phyloP scores from a whole-genome alignment of 2,329 filamentous ascomycete species.

The Penicillium nordicum region DNA sequence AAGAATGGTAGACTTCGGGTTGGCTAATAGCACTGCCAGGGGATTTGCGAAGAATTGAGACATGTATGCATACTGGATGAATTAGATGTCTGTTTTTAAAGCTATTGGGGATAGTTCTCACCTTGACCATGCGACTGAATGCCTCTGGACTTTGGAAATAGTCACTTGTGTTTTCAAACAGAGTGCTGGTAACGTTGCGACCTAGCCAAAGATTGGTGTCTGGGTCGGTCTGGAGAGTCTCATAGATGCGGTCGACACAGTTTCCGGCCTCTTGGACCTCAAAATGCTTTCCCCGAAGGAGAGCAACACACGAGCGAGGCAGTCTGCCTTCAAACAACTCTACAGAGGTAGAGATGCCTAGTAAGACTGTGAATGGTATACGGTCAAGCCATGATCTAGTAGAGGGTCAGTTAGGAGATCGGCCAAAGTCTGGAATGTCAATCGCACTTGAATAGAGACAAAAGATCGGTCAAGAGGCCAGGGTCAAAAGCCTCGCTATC shows the following conservation, averaged over 20 bases:
- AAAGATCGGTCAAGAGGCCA: slow-evolving; percentile 43
- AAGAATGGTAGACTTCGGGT: slow-evolving; percentile 19
- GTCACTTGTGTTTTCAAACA: slow-evolving; percentile 57
- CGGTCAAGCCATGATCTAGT: slow-evolving; percentile 59
- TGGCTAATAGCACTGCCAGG: slow-evolving; percentile 50
- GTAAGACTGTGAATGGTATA: slow-evolving; percentile 57
- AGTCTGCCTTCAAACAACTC: slow-evolving; percentile 60
- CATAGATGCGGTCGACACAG: slow-evolving; percentile 43
- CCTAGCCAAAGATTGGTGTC: slow-evolving; percentile 51
- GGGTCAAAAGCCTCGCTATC: slow-evolving; percentile 50
- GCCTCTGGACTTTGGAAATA: slow-evolving; percentile 58
- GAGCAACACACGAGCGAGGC: slow-evolving; percentile 50
- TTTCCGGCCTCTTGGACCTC: slow-evolving; percentile 50
- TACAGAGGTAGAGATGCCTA: slow-evolving; percentile 61
- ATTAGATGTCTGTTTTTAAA: slow-evolving; percentile 17
- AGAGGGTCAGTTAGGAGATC: slow-evolving; percentile 21
- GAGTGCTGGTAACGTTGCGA: slow-evolving; percentile 48
- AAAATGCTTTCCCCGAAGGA: slow-evolving; percentile 55
- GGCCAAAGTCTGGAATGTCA: no score
- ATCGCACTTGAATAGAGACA: slow-evolving; percentile 47
- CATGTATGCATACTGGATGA: slow-evolving; percentile 58
- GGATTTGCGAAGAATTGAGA: slow-evolving; percentile 62
- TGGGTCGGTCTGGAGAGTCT: slow-evolving; percentile 34
- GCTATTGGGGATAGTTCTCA: slow-evolving; percentile 19
- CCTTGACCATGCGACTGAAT: slow-evolving; percentile 53